Percentiles rank a stretch among this genome's conserved stretches.
phyloP scores from a whole-genome alignment of 1,284 basidiomycete species.

The Ceratobasidium sp. region DNA sequence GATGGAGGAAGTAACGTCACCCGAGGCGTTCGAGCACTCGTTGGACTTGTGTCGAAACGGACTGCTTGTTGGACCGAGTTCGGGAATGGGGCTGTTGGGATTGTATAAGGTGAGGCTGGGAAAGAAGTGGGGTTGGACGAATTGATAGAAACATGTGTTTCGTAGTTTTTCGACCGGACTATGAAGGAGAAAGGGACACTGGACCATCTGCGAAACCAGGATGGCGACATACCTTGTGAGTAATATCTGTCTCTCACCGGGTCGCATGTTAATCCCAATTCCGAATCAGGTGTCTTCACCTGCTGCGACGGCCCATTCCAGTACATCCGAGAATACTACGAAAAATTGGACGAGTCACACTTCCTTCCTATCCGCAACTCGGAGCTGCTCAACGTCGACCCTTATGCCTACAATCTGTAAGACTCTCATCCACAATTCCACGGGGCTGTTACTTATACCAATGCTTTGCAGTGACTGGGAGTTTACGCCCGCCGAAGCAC shows the following conservation, averaged over 20 bases:
- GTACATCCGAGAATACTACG: constrained; percentile 28
- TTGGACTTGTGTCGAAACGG: constrained; percentile 22
- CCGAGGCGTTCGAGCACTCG: constrained; percentile 23
- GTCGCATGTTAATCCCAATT: too few species aligned
- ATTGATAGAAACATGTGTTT: neutral
- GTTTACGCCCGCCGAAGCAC: too few species aligned
- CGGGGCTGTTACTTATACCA: too few species aligned
- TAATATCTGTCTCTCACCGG: too few species aligned
- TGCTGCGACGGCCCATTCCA: constrained; percentile 33
- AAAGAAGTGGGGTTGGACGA: neutral
- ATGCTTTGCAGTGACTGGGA: constrained; percentile 19
- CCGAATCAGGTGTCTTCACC: constrained; percentile 21
- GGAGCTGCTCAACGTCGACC: constrained; percentile 20
- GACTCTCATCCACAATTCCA: neutral
- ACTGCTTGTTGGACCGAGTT: constrained; percentile 20
- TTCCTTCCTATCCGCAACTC: constrained; percentile 26
- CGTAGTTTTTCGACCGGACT: constrained; percentile 6
- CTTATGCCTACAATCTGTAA: constrained; percentile 22
- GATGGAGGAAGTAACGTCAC: constrained; percentile 25
- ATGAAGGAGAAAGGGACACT: constrained; percentile 1
- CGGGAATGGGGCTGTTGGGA: neutral
- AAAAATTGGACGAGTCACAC: constrained; percentile 21
- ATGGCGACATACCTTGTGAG: too few species aligned
- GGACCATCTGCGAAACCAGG: constrained; percentile 3
- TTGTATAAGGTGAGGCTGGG: neutral